Base-by-base conservation (phyloP, 2,329 filamentous ascomycete species). In the Tolypocladium cylindrosporum region DNA sequence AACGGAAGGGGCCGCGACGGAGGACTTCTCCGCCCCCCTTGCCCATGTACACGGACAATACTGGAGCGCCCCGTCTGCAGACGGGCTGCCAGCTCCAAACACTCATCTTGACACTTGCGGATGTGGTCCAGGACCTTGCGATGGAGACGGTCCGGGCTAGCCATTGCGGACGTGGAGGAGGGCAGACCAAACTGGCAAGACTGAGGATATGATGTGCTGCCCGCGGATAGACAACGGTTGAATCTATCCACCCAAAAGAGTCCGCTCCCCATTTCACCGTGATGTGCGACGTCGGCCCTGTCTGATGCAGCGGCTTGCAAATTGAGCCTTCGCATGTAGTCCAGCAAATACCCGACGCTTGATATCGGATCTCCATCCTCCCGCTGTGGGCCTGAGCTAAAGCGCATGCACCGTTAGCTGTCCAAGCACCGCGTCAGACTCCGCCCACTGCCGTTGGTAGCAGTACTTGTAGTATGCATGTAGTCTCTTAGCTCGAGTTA, bases 191-290 rank as follows among this genome's bases (percentile, higher is more conserved):
- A 31, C 14, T 14, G 42, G 6, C 40, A 55, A 34, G 9, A 11
- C 16, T 34, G 31, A 51, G 48, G 27, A 51, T 8, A 36, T 36
- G 19, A 7, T 10, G 39, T 24, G n/a, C 54, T 48, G 54, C 43
- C 41, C 24, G 43, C 64, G 59, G 67, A 71, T 80, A 80, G 79
- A 79, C 58, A 77, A 75, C 77, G 66, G 65, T 79, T 77, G 79
- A 81, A 80, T 79, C 77, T 79, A 79, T 74, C 14, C 52, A 41
- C 52, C 13, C 36, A 31, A 41, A 0, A 13, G 6, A 8, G 48
- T 11, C n/a, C 27, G 45, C 19, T n/a, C 31, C 19, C 27, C 31
- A n/a, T 36, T n/a, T 0, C 9, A 8, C 48, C 27, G 19, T 51
- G 19, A n/a, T 36, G 27, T 14, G 48, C 36, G 48, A 36, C 31